These are phyloP conservation scores for Neonectria ditissima DNA, from an alignment of 2,329 filamentous ascomycete genomes.

Conservation along the genomic window DNA sequence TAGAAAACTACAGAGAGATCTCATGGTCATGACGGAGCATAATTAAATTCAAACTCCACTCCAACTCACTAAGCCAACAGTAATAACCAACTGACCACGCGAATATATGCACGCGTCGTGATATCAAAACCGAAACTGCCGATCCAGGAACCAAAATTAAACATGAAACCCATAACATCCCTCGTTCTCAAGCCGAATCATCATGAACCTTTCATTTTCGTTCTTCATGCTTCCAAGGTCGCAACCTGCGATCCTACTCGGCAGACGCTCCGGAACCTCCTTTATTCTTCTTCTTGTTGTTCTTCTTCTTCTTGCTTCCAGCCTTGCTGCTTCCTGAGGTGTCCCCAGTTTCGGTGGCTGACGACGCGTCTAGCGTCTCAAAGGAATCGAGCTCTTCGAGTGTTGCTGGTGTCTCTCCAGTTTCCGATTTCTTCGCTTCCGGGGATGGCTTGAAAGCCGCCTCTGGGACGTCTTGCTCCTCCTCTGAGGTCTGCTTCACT, in stretches of 20 bases:
- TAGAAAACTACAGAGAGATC: neutral
- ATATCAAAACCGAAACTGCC: neutral
- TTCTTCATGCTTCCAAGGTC: conserved; percentile 1
- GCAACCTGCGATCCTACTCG: conserved; percentile 22
- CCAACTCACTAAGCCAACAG: neutral
- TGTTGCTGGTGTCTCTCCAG: conserved; percentile 29
- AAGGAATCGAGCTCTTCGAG: conserved; percentile 28
- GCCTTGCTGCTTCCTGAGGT: conserved; percentile 31
- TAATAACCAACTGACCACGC: neutral
- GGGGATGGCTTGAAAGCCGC: conserved; percentile 8
- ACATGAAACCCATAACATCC: neutral
- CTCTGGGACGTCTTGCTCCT: conserved; percentile 8
- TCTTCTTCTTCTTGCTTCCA: conserved; percentile 43
- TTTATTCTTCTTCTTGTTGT: conserved; percentile 44
- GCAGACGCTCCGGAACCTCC: conserved; percentile 28
- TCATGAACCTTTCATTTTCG: neutral
- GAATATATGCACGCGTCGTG: neutral
- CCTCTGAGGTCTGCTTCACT: conserved; percentile 4
- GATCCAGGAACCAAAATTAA: neutral
- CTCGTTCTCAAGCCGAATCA: neutral
- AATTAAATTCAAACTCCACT: neutral
- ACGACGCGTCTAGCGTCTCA: conserved; percentile 31
- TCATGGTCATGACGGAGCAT: neutral
- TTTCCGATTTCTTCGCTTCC: conserved; percentile 20
- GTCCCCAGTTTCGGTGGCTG: conserved; percentile 17